Base-by-base conservation (phyloP, 225 moss, liverwort and hornwort species). In the Sphagnum contortum region DNA sequence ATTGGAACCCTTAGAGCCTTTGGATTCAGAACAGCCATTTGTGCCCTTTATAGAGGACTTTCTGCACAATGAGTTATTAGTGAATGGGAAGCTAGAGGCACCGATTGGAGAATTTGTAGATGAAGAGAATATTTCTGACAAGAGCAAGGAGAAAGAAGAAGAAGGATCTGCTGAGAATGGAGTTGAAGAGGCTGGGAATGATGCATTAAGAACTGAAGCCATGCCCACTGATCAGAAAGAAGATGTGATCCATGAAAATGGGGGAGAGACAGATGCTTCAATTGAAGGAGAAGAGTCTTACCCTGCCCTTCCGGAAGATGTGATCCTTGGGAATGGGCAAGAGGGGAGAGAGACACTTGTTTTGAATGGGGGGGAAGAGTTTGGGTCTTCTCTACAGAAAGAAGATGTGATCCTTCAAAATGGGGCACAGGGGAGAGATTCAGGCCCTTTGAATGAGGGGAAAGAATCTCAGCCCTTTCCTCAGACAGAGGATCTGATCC, bases 401-500 rank as follows among this genome's bases (percentile, higher is more conserved):
- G 55, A 68, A 54, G 64, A 67, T 58, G 49, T 64, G 66, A 64
- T 81, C 44, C 80, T 75, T 55, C 7, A 52, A 9, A 52, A 52
- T 52, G 52, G 52, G 52, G 9, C 9, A 52, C 7, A 52, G 9
- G 52, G 9, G 52, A 9, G 52, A 9, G 52, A 6, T 6, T 5
- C 9, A 5, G 52, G 9, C 7, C 7, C 52, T 52, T 52, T 52
- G 9, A 52, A 5, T 6, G 52, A 52, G 52, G 52, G 52, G 9
- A 9, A 5, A 5, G 52, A 52, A 9, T 52, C 52, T 29, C 29
- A 29, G 1, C 29, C 29, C 29, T 29, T 29, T 29, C 29, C 29
- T 29, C 29, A 29, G 29, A 29, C 29, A 29, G 68, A 83, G 75
- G 83, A 75, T 11, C 77, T 83, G 60, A 57, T 72, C 56, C 59